phyloP scores from a whole-genome alignment of 2,329 filamentous ascomycete genomes.

The Anthostomella pinea region DNA sequence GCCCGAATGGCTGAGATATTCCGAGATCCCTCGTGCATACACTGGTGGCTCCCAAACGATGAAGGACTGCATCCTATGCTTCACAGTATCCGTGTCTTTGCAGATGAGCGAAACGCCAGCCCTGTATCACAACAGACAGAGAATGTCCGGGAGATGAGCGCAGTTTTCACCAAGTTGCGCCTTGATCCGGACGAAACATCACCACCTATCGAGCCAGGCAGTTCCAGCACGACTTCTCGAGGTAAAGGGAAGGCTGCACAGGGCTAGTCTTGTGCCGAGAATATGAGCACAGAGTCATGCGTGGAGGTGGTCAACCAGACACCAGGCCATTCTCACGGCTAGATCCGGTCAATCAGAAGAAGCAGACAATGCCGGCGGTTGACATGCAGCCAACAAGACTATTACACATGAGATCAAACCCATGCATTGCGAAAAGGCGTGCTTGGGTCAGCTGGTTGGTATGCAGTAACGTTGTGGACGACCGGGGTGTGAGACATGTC shows the following conservation, averaged over 20 bases:
- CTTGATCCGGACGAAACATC: slow-evolving; percentile 36
- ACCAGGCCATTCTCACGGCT: too few species aligned
- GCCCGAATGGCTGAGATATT: slow-evolving; percentile 74
- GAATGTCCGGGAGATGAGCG: slow-evolving; percentile 70
- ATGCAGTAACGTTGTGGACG: slow-evolving; percentile 16
- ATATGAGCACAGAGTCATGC: not conserved
- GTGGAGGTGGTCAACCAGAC: not conserved
- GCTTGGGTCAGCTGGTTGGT: too few species aligned
- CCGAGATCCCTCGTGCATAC: slow-evolving; percentile 64
- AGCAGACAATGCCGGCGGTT: too few species aligned
- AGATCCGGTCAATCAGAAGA: too few species aligned
- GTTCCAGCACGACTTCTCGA: slow-evolving; percentile 10
- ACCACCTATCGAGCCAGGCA: slow-evolving; percentile 10
- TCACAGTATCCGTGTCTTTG: slow-evolving; percentile 74
- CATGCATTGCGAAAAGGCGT: too few species aligned
- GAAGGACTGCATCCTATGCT: slow-evolving; percentile 73
- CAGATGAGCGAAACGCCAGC: slow-evolving; percentile 68
- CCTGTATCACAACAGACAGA: slow-evolving; percentile 57
- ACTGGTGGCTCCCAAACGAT: slow-evolving; percentile 89
- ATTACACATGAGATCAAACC: too few species aligned
- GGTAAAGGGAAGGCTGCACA: slow-evolving; percentile 8
- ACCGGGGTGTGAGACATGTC: slow-evolving; percentile 28
- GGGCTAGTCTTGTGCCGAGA: not conserved
- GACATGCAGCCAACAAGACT: too few species aligned
- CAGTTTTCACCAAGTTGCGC: slow-evolving; percentile 65